phyloP scores from a whole-genome alignment of 768 basidiomycete genomes.

The Boletellus sp. region DNA sequence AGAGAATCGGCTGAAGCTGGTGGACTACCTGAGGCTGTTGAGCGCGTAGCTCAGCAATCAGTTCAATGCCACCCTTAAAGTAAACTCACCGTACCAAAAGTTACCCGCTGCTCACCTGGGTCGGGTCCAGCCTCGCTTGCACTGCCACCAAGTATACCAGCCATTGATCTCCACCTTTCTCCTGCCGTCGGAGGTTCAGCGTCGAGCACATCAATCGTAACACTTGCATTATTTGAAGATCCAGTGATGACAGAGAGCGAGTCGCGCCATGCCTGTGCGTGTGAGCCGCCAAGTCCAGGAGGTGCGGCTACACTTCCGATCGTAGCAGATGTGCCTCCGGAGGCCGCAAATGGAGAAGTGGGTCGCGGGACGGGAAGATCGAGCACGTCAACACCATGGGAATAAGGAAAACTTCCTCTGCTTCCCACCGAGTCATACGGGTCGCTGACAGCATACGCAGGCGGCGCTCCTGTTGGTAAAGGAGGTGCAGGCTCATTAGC shows the following conservation, averaged over 20 bases:
- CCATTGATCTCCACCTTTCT: constrained; percentile 57
- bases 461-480: constrained; percentile 25
- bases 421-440: constrained; percentile 28
- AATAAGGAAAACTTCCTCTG: constrained; percentile 23
- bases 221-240: constrained; percentile 27
- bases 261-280: constrained; percentile 33
- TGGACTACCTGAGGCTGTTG: constrained; percentile 44
- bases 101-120: constrained; percentile 42
- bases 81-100: constrained; percentile 60
- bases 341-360: constrained; percentile 46
- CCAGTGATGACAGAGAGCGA: constrained; percentile 33
- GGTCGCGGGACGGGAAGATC: constrained; percentile 59
- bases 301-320: constrained; percentile 24
- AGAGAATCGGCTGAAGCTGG: constrained; percentile 38
- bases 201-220: constrained; percentile 61
- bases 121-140: constrained; percentile 16
- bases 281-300: constrained; percentile 36
- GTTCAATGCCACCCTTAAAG: not conserved
- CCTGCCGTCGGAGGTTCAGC: constrained; percentile 63
- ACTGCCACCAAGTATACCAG: constrained; percentile 25
- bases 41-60: constrained; percentile 14
- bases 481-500: constrained; percentile 9
- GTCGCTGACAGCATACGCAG: constrained; percentile 30
- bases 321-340: constrained; percentile 31
- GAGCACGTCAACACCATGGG: constrained; percentile 42